Conservation (phyloP, 2,329 filamentous ascomycete species). For the Didymella pomorum region DNA sequence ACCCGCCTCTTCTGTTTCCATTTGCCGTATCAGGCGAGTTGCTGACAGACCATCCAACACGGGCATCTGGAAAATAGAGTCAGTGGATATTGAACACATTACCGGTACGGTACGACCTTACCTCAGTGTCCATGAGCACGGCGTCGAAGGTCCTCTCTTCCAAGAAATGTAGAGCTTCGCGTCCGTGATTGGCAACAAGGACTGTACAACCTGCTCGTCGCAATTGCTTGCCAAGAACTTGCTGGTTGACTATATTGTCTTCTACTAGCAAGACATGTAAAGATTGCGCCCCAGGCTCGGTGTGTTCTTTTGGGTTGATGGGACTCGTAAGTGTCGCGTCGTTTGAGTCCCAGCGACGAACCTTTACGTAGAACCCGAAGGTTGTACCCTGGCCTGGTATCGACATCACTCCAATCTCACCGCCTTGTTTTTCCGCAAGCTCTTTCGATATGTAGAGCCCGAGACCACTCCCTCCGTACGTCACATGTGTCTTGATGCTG, state of each 20-base stretch:
- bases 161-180: slow-evolving; percentile 46
- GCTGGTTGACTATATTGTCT: slow-evolving; percentile 52
- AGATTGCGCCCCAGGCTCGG: not conserved
- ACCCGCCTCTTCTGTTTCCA: slow-evolving; percentile 7
- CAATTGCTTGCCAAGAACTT: slow-evolving; percentile 46
- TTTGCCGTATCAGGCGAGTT: slow-evolving; percentile 30
- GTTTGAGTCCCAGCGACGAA: slow-evolving; percentile 11
- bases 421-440: slow-evolving; percentile 37
- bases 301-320: not conserved
- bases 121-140: slow-evolving; percentile 58
- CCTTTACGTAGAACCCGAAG: slow-evolving; percentile 37
- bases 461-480: slow-evolving; percentile 49
- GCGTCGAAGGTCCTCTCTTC: slow-evolving; percentile 40
- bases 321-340: not conserved
- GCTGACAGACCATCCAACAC: slow-evolving; percentile 37
- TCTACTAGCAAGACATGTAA: slow-evolving; percentile 48
- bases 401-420: slow-evolving; percentile 31
- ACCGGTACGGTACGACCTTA: not conserved
- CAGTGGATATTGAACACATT: not conserved
- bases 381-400: slow-evolving; percentile 25
- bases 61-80: slow-evolving; percentile 35
- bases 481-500: slow-evolving; percentile 34
- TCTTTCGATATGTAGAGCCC: slow-evolving; percentile 39
- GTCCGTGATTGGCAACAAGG: slow-evolving; percentile 46
- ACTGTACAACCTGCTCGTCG: slow-evolving; percentile 42